These are phyloP conservation scores for Aspergillus ellipticus DNA, from an alignment of 495 filamentous ascomycete species.

Conservation along the genomic window DNA sequence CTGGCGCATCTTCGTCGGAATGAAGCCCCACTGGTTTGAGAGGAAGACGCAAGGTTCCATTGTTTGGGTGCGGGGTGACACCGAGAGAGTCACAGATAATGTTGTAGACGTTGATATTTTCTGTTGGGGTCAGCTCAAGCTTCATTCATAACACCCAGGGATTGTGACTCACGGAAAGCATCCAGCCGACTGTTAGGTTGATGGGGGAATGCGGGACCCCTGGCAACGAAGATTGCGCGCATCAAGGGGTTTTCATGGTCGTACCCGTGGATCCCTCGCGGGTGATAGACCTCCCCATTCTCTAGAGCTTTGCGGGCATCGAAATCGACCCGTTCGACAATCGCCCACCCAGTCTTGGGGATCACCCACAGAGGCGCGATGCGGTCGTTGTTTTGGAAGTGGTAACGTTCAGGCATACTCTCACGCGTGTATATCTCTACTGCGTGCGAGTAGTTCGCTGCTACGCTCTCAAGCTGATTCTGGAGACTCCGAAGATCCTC, in stretches of 20 bases:
- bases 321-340: slow-evolving; percentile 76
- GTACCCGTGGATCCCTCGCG: slow-evolving; percentile 81
- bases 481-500: slow-evolving; percentile 50
- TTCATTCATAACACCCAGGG: background rate
- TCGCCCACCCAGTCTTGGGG: slow-evolving; percentile 84
- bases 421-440: slow-evolving; percentile 83
- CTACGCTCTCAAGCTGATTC: slow-evolving; percentile 34
- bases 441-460: slow-evolving; percentile 54
- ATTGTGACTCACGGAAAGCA: slow-evolving; percentile 67
- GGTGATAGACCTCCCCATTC: slow-evolving; percentile 65
- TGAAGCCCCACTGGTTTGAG: slow-evolving; percentile 68
- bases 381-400: slow-evolving; percentile 78
- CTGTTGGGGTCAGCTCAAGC: slow-evolving; percentile 31
- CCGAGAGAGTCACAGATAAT: slow-evolving; percentile 83
- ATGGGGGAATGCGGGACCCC: slow-evolving; percentile 86
- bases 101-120: slow-evolving; percentile 95
- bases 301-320: slow-evolving; percentile 59
- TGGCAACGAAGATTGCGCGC: slow-evolving; percentile 86
- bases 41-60: slow-evolving; percentile 82
- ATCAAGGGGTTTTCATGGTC: slow-evolving; percentile 87
- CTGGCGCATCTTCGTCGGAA: slow-evolving; percentile 41
- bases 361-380: slow-evolving; percentile 93
- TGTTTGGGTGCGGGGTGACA: slow-evolving; percentile 65
- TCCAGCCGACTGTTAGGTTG: slow-evolving; percentile 73
- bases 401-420: slow-evolving; percentile 84